Evolutionary conservation across 2,329 filamentous ascomycete species (phyloP).

Genomic region (Aspergillus ustus): DNA sequence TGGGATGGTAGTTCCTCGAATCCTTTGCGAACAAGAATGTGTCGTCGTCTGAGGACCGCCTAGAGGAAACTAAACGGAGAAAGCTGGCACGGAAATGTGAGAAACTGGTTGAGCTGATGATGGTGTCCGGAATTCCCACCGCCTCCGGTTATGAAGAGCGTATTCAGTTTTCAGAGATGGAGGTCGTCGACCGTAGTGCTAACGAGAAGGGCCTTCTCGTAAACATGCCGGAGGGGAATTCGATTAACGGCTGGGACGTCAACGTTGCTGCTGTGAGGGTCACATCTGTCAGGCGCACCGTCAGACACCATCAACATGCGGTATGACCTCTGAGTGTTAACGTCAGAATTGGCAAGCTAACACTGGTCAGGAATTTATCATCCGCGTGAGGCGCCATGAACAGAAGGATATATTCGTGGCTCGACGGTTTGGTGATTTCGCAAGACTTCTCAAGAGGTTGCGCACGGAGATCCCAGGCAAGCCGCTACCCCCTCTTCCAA

Average conservation of each 20-base stretch:
- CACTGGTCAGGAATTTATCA: slow-evolving; percentile 75
- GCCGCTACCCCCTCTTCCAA: slow-evolving; percentile 80
- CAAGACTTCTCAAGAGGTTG: slow-evolving; percentile 75
- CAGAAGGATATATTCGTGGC: slow-evolving; percentile 79
- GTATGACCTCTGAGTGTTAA: slow-evolving; percentile 54
- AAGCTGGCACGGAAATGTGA: slow-evolving; percentile 92
- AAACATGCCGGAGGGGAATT: slow-evolving; percentile 87
- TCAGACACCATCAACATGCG: slow-evolving; percentile 89
- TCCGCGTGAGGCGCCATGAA: slow-evolving; percentile 80
- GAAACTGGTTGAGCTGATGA: slow-evolving; percentile 98
- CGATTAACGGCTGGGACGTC: slow-evolving; percentile 94
- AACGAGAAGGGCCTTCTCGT: slow-evolving; percentile 88
- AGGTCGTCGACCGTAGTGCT: slow-evolving; percentile 90
- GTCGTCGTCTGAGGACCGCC: slow-evolving; percentile 90
- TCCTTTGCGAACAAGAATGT: slow-evolving; percentile 98
- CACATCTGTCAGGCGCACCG: slow-evolving; percentile 78
- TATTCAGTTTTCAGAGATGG: slow-evolving; percentile 94
- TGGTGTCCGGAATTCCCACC: slow-evolving; percentile 95
- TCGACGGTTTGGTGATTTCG: slow-evolving; percentile 87
- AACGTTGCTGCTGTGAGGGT: slow-evolving; percentile 90
- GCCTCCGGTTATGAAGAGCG: slow-evolving; percentile 97
- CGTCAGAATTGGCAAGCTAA: slow-evolving; percentile 11
- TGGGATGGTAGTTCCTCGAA: slow-evolving; percentile 75
- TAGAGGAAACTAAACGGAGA: slow-evolving; percentile 93
- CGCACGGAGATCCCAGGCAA: slow-evolving; percentile 88